Conservation (phyloP, 495 filamentous ascomycete genomes). For the Immersiella caudata region DNA sequence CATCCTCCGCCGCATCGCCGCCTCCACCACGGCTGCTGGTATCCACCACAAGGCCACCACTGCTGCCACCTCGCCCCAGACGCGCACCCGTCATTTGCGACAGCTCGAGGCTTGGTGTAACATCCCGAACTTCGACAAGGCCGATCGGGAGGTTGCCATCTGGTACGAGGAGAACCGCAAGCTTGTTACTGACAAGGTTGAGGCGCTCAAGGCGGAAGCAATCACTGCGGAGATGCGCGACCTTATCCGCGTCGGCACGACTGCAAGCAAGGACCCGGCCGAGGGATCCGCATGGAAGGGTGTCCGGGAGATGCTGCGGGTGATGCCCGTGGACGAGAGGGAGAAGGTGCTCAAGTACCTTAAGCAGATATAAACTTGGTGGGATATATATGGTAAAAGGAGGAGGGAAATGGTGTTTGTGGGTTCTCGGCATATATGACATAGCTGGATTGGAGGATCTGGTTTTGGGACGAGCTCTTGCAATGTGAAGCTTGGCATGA, state of each 20-base stretch:
- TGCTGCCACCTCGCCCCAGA: constrained; percentile 48
- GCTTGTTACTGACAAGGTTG: constrained; percentile 74
- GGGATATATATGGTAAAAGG: background rate
- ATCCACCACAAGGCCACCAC: constrained; percentile 39
- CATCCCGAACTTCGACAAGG: constrained; percentile 68
- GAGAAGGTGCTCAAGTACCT: constrained; percentile 82
- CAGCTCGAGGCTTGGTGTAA: constrained; percentile 78
- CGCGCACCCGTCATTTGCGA: constrained; percentile 64
- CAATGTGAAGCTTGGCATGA: background rate
- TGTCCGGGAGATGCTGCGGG: constrained; percentile 78
- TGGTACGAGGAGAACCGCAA: constrained; percentile 99
- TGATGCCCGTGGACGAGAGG: constrained; percentile 83
- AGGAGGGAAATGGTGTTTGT: background rate
- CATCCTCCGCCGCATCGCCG: constrained; percentile 83
- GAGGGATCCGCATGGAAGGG: constrained; percentile 83
- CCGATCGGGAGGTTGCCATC: constrained; percentile 81
- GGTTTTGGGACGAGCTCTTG: background rate
- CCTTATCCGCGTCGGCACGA: constrained; percentile 60
- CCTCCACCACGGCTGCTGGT: constrained; percentile 46
- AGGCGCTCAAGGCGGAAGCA: constrained; percentile 73
- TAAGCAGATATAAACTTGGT: constrained; percentile 35
- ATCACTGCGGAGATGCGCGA: constrained; percentile 77
- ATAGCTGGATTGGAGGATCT: background rate
- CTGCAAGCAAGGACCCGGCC: constrained; percentile 48
- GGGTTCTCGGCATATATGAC: constrained; percentile 1